Base-by-base conservation (phyloP, 2,329 filamentous ascomycete species). In the Pseudogymnoascus sp. region DNA sequence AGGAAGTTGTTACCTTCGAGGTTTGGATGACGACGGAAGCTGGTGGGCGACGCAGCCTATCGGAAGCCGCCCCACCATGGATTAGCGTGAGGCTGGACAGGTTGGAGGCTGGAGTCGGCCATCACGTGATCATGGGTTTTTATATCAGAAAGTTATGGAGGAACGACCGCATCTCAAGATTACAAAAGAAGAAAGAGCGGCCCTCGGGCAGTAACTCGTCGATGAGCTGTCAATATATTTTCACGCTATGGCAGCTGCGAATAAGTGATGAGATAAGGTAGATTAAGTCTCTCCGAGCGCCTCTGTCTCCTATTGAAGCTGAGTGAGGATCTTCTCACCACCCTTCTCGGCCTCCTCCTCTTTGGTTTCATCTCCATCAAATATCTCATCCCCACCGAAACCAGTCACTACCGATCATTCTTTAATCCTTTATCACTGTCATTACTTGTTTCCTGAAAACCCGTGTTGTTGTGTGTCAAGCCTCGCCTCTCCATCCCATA, bases 1-100 rank as follows among this genome's bases (percentile, higher is more conserved):
- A 2, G 33, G 33, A 39, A 37, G 57, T 37, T 58, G 57, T 58
- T 58, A 58, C 57, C 57, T 58, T 39, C 57, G 37, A 58, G 57
- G 57, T 58, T 39, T 37, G 37, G 57, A 58, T 58, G 57, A 58
- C 57, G 57, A 58, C 37, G 57, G 57, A 58, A 54, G 47, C 47
- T 54, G 47, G 47, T 54, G 47, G 47, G 47, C 47, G 47, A 54
- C 47, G 47, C 47, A 54, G 47, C 47, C 47, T 54, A 54, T 54
- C 47, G 47, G 47, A 54, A 54, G 47, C 47, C 47, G 47, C 47
- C 47, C 47, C 47, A 54, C 47, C 47, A 54, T 33, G 47, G 47
- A 33, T 54, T 54, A 54, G 47, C 47, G 47, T 54, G 47, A 54
- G 47, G 47, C 47, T 54, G 47, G 47, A 54, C 20, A 47, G 4